Evolutionary conservation across 2,329 filamentous ascomycete genomes (phyloP).

Genomic region (Diaporthe humulicola): DNA sequence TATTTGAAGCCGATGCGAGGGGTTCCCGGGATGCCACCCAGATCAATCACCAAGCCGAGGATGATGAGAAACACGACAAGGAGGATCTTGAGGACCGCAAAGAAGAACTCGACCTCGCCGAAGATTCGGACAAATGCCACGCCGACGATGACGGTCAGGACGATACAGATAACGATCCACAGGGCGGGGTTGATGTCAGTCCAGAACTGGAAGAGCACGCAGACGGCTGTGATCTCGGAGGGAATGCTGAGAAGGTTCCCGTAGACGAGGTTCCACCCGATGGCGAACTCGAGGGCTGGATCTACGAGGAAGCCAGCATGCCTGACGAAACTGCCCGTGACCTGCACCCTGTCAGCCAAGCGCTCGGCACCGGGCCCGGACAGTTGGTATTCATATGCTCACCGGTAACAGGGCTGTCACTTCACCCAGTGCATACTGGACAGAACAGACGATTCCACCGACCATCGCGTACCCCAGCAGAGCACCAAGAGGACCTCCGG

Average conservation of each 20-base stretch:
- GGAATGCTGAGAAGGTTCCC: conserved; percentile 68
- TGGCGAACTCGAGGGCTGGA: conserved; percentile 69
- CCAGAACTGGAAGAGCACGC: conserved; percentile 75
- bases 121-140: conserved; percentile 70
- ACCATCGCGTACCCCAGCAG: conserved; percentile 68
- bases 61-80: conserved; percentile 74
- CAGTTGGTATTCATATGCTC: not conserved
- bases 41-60: conserved; percentile 72
- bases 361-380: not conserved
- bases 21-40: conserved; percentile 71
- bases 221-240: conserved; percentile 73
- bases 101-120: conserved; percentile 70
- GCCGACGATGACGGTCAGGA: conserved; percentile 68
- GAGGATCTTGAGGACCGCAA: conserved; percentile 68
- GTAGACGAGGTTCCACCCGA: conserved; percentile 68
- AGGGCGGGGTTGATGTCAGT: conserved; percentile 66
- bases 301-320: conserved; percentile 73
- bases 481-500: conserved; percentile 62
- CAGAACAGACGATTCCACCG: conserved; percentile 68
- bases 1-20: conserved; percentile 75
- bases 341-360: conserved; percentile 10
- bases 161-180: conserved; percentile 66
- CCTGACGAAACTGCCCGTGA: conserved; percentile 73
- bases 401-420: conserved; percentile 70
- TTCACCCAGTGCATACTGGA: conserved; percentile 72